Evolutionary conservation across 176 grass and related monocot genomes (phyloP).

Genomic region (Thinopyrum elongatum): DNA sequence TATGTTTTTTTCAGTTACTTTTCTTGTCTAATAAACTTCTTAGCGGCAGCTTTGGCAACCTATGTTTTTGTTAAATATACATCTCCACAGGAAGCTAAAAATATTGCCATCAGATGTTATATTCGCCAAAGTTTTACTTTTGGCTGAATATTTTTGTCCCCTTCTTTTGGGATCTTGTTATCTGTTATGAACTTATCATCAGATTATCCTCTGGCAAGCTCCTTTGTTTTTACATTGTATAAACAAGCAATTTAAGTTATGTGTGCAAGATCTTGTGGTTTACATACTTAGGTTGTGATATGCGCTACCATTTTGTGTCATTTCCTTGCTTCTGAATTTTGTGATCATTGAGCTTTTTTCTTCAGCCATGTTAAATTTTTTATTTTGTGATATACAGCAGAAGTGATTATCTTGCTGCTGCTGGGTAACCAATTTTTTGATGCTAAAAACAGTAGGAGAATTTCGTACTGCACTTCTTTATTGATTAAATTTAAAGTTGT

Average conservation of each 20-base stretch:
- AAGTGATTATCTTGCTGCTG: neutral
- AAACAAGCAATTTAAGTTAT: neutral
- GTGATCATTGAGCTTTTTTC: neutral
- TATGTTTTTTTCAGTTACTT: neutral
- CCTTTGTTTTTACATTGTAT: neutral
- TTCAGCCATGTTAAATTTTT: neutral
- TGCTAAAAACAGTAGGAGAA: neutral
- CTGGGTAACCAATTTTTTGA: neutral
- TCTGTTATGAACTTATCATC: neutral
- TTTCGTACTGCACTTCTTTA: neutral
- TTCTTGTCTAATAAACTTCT: neutral
- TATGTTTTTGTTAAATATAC: constrained; percentile 8
- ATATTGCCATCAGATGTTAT: neutral
- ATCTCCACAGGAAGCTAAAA: neutral
- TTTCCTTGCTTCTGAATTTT: neutral
- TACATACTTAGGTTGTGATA: neutral
- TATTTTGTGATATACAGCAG: neutral
- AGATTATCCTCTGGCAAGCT: neutral
- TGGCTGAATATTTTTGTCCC: neutral
- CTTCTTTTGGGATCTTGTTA: neutral
- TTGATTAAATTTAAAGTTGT: neutral
- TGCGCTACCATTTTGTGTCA: neutral
- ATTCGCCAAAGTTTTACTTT: neutral
- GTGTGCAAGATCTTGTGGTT: neutral
- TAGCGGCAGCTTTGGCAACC: neutral